phyloP scores from a whole-genome alignment of 2,329 filamentous ascomycete species.

The Pseudohalonectria lignicola region DNA sequence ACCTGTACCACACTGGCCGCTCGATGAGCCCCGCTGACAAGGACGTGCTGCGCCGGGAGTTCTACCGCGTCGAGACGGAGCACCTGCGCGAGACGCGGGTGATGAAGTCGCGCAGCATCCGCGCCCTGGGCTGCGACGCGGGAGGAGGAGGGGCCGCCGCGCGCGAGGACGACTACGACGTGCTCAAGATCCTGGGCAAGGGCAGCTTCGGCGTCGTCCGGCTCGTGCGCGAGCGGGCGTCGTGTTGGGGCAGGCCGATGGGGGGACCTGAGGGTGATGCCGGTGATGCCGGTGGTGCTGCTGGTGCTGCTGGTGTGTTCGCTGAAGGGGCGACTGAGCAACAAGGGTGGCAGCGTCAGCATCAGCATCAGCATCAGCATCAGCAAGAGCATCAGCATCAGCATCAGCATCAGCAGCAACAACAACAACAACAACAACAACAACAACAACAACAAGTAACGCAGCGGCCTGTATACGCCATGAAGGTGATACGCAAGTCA shows the following conservation, averaged over 20 bases:
- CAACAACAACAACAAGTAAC: background rate
- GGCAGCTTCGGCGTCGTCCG: slow-evolving; percentile 91
- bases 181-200: slow-evolving; percentile 74
- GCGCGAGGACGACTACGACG: slow-evolving; percentile 56
- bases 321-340: too few species aligned
- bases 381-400: slow-evolving; percentile 2
- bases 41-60: slow-evolving; percentile 41
- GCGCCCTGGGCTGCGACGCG: slow-evolving; percentile 18
- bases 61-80: slow-evolving; percentile 53
- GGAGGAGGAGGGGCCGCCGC: too few species aligned
- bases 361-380: too few species aligned
- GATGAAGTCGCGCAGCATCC: slow-evolving; percentile 50
- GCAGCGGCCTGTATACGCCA: slow-evolving; percentile 44
- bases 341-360: too few species aligned
- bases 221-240: slow-evolving; percentile 62
- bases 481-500: slow-evolving; percentile 95
- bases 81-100: slow-evolving; percentile 64
- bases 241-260: slow-evolving; percentile 2
- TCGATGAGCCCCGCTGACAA: slow-evolving; percentile 42
- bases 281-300: too few species aligned
- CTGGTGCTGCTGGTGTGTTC: too few species aligned
- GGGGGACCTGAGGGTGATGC: too few species aligned
- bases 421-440: background rate
- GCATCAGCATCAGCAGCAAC: slow-evolving; percentile 5
- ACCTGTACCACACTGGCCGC: slow-evolving; percentile 35